Evolutionary conservation across 1,284 basidiomycete species (phyloP), one percentile per base, ranked within the genome.

Genomic region (Cutaneotrichosporon daszewskae): DNA sequence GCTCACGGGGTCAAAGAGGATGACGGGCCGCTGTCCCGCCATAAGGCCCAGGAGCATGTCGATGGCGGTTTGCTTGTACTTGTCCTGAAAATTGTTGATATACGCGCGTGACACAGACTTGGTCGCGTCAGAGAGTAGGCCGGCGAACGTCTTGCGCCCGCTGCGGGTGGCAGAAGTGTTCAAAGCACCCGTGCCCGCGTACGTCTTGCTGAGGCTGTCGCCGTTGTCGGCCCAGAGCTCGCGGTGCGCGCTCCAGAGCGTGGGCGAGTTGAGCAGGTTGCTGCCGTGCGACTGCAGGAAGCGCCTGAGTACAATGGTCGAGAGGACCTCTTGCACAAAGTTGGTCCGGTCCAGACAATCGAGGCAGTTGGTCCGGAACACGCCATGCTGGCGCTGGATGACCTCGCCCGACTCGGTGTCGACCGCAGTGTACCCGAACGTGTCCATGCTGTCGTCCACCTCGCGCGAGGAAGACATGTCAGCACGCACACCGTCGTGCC

Each of bases 271-370:
- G 32, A 56, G 44, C 9, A 65, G 40, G 10, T 55, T 52, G 9
- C 55, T 66, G 13, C 56, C 51, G 23, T 68, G 53, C 4, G 63
- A 60, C 1, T 47, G 41, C 7, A 75, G 59, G 49, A 72, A 75
- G 19, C 59, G 45, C 54, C 87, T 82, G 11, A 94, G 74, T 0
- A 82, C 79, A 24, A 78, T 78, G 5, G 83, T 79, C 1, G 88
- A 91, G 31, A 95, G 74, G 49, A 94, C 87, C 59, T 96, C 92
- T 71, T 97, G 86, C 1, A 96, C 82, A 54, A 95, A 95, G 66
- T 99, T 99, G n/a, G 95, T 99, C 28, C 95, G 83, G 64, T 97
- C 94, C 51, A 97, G 74, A 66, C 91, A 96, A 66, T 97, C 94
- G 37, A 98, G 74, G 66, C 94, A 99, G 63, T 99, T 99, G 12